These are phyloP conservation scores for Tricholoma sp. DNA, from an alignment of 768 basidiomycete genomes.

Conservation along the genomic window DNA sequence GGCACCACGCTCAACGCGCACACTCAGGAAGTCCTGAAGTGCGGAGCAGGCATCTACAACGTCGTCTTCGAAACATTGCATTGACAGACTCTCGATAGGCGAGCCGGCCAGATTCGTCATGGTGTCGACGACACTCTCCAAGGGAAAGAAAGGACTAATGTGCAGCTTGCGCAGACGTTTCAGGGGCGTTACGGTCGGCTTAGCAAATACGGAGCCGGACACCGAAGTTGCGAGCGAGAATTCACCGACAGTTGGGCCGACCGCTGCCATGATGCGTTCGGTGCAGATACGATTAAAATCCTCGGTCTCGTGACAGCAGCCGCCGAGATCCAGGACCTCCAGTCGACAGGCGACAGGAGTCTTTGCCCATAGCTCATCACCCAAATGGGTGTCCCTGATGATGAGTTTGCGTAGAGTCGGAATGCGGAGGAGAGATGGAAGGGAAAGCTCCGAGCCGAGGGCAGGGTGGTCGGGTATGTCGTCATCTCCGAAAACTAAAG, in stretches of 20 bases:
- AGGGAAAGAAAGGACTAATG: constrained; percentile 58
- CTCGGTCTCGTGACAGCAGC: constrained; percentile 49
- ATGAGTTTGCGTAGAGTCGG: constrained; percentile 56
- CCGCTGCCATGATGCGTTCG: constrained; percentile 56
- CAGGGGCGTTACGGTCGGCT: constrained; percentile 40
- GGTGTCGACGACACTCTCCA: constrained; percentile 55
- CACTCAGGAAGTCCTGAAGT: constrained; percentile 49
- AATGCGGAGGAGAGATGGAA: constrained; percentile 63
- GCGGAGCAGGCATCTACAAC: constrained; percentile 56
- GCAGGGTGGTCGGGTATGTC: constrained; percentile 52
- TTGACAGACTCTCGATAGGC: constrained; percentile 52
- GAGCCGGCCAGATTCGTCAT: constrained; percentile 53
- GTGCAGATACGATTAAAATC: constrained; percentile 50
- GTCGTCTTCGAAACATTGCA: constrained; percentile 60
- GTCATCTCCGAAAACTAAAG: constrained; percentile 56
- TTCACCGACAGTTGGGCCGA: constrained; percentile 49
- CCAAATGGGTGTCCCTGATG: constrained; percentile 69
- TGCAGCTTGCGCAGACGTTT: constrained; percentile 49
- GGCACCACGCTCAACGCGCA: constrained; percentile 44
- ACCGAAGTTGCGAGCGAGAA: constrained; percentile 49
- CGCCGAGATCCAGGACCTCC: constrained; percentile 52
- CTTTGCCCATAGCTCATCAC: constrained; percentile 52
- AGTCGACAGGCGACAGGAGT: constrained; percentile 48
- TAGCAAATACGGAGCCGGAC: constrained; percentile 37
- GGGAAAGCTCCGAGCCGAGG: constrained; percentile 51